Base-by-base conservation (phyloP, 108 stramenopile genomes). In the Pseudonitzschia multiseries region DNA sequence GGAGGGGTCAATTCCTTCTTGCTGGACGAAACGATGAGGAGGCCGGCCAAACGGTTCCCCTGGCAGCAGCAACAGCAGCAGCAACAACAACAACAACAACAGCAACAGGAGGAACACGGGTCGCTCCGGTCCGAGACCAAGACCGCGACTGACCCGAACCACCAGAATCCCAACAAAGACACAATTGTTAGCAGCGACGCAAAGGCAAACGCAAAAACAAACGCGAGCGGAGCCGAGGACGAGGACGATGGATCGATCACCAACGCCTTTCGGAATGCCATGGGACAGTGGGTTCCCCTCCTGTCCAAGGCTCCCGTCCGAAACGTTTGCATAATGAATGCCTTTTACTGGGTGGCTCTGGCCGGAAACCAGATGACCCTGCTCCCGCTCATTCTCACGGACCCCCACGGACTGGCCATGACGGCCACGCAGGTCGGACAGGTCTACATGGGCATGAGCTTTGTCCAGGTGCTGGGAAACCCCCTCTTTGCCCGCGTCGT, bases 321-420 rank as follows among this genome's bases (percentile, higher is more conserved):
- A 62, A 87, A 85, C 41, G 79, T 90, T 10, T 81, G 90, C 51
- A 83, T 93, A 20, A 87, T 94, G 82, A 96, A 96, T 75, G 88
- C 82, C 13, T 85, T 89, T 61, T 96, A 96, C 71, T 89, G 93
- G 89, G 61, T 89, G 14, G 86, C 86, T 24, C 77, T 96, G 51
- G 79, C 88, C 0, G 96, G 93, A 27, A 60, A 83, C 1, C 90
- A 94, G 76, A 92, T 96, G 93, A 94, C 93, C 17, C 51, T 95
- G 41, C 71, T 96, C 41, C 96, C 96, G 0, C 74, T 96, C n/a
- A 75, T 93, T 13, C 63, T 96, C 26, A 93, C 93, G 8, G 67
- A 86, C 46, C 77, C 86, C 8, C 54, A 74, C 28, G 88, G 85
- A 10, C 70, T 90, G 52, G 87, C 84, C 22, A 78, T 94, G 79